phyloP scores from a whole-genome alignment of 2,329 filamentous ascomycete genomes.

The Fusarium cyanostomum region DNA sequence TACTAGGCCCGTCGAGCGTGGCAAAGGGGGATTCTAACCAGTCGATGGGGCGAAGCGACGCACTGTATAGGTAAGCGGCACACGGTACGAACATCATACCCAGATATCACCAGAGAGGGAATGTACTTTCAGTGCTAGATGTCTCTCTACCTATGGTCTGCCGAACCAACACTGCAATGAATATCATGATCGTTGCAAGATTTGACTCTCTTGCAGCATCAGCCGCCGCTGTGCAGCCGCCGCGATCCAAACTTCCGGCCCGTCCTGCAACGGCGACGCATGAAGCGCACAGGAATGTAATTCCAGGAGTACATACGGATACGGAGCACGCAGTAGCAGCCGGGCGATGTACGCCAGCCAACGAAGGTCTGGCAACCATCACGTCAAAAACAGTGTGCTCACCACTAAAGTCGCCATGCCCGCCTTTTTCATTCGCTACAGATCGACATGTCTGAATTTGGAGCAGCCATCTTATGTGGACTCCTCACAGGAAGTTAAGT shows the following conservation, averaged over 20 bases:
- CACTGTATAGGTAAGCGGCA: conserved; percentile 19
- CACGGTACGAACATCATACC: background rate
- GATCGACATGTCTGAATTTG: no score
- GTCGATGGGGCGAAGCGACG: conserved; percentile 2
- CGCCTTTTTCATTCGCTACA: no score
- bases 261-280: conserved; percentile 20
- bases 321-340: no score
- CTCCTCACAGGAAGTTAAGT: no score
- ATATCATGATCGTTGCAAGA: background rate
- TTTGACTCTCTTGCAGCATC: background rate
- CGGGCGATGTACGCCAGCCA: no score
- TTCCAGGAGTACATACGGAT: no score
- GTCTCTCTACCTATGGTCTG: background rate
- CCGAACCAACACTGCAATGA: background rate
- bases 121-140: background rate
- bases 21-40: no score
- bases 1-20: background rate
- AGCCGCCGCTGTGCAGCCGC: background rate
- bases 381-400: conserved; percentile 6
- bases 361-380: background rate
- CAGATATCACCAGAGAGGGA: no score
- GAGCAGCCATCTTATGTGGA: no score
- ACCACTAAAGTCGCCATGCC: no score
- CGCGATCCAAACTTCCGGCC: conserved; percentile 1
- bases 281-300: no score